A percentile compares a stretch with the other conserved stretches of the same genome.
Evolutionary conservation across 2,329 filamentous ascomycete genomes (phyloP).

Genomic region (Furcasterigmium furcatum): DNA sequence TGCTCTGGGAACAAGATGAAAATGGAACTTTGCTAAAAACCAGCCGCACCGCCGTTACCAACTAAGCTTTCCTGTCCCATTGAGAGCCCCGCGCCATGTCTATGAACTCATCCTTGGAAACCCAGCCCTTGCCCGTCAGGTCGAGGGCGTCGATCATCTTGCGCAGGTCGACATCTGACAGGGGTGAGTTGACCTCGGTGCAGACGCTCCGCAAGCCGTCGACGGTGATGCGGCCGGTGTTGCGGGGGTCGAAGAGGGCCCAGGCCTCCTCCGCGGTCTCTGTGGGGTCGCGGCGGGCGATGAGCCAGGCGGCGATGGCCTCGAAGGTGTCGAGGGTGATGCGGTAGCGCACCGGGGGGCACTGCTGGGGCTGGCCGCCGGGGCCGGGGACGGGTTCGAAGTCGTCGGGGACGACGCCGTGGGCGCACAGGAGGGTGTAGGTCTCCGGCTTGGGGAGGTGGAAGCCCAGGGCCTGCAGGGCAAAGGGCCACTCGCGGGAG

Average conservation of each 20-base stretch:
- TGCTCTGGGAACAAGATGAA: too few species aligned
- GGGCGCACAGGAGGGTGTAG: slow-evolving; percentile 73
- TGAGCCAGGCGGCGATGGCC: slow-evolving; percentile 73
- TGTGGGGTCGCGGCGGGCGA: slow-evolving; percentile 77
- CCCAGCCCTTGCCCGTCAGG: slow-evolving; percentile 83
- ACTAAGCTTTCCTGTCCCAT: neutral
- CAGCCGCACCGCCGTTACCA: neutral
- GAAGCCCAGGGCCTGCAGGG: slow-evolving; percentile 92
- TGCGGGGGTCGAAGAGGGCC: slow-evolving; percentile 86
- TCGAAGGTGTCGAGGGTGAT: slow-evolving; percentile 73
- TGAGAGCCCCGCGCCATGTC: slow-evolving; percentile 38
- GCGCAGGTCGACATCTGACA: slow-evolving; percentile 87
- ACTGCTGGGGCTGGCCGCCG: slow-evolving; percentile 45
- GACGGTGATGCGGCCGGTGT: slow-evolving; percentile 86
- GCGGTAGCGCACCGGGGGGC: slow-evolving; percentile 64
- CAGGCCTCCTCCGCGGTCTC: slow-evolving; percentile 93
- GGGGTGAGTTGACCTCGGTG: slow-evolving; percentile 75
- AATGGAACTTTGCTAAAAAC: neutral
- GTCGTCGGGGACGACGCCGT: slow-evolving; percentile 69
- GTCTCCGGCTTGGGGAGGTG: slow-evolving; percentile 85
- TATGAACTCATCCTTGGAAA: slow-evolving; percentile 67
- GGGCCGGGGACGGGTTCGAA: slow-evolving; percentile 37
- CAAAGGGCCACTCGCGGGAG: slow-evolving; percentile 97
- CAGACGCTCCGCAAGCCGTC: slow-evolving; percentile 86
- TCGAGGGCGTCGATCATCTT: slow-evolving; percentile 99